Conservation (phyloP, 2,329 filamentous ascomycete genomes). For the Ophiostoma ips region DNA sequence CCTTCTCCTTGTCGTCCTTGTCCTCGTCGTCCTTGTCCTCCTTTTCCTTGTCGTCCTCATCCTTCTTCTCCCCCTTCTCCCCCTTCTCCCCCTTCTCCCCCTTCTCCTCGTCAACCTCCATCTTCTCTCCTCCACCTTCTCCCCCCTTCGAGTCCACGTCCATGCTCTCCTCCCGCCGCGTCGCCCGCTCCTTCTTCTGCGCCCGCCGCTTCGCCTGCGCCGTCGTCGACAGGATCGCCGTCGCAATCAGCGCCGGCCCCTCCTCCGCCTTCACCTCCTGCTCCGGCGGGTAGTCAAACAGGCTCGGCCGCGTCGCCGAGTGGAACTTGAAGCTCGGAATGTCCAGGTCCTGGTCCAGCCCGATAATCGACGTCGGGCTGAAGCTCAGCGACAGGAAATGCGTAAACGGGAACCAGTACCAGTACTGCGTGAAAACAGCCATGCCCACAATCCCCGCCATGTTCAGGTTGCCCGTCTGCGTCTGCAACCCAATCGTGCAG, state of each 20-base stretch:
- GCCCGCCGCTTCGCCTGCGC: conserved; percentile 92
- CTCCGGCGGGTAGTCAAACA: conserved; percentile 96
- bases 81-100: conserved; percentile 41
- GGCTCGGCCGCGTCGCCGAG: conserved; percentile 82
- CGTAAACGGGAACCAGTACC: conserved; percentile 99
- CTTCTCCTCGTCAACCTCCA: conserved; percentile 69
- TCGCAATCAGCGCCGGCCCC: conserved; percentile 84
- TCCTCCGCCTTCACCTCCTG: conserved; percentile 92
- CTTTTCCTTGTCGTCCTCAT: conserved; percentile 52
- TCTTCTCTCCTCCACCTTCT: conserved; percentile 41
- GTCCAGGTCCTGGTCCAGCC: conserved; percentile 83
- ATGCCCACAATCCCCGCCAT: conserved; percentile 97
- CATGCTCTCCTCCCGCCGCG: conserved; percentile 72
- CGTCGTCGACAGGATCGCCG: conserved; percentile 89
- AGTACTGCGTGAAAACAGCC: conserved; percentile 97
- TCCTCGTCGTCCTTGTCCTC: conserved; percentile 88
- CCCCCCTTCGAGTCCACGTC: conserved; percentile 81
- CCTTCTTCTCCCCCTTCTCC: conserved; percentile 32
- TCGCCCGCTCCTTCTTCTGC: conserved; percentile 73
- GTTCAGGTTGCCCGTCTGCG: conserved; percentile 94
- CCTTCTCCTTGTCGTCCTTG: conserved; percentile 45
- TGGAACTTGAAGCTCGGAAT: conserved; percentile 92
- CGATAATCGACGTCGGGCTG: conserved; percentile 92
- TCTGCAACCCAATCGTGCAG: conserved; percentile 95
- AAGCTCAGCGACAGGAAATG: conserved; percentile 95